These are phyloP conservation scores for Leptodontidium sp. DNA, from an alignment of 2,329 filamentous ascomycete genomes.

Conservation along the genomic window DNA sequence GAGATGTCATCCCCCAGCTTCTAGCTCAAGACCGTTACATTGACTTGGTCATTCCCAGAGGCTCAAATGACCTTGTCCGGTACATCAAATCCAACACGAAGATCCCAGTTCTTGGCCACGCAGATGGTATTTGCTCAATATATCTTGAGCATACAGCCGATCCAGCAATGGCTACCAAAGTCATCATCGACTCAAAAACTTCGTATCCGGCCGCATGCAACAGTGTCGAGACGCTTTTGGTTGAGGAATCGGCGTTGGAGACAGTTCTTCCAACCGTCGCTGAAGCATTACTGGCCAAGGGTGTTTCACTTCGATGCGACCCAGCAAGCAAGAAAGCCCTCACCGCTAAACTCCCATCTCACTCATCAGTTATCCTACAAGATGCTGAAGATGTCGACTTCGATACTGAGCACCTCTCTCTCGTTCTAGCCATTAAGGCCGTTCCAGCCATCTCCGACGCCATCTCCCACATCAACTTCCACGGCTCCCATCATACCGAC, in stretches of 20 bases:
- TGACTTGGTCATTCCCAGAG: conserved; percentile 90
- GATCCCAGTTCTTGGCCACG: conserved; percentile 95
- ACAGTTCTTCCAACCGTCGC: conserved; percentile 77
- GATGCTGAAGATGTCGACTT: conserved; percentile 77
- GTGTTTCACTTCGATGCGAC: conserved; percentile 87
- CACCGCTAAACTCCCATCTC: conserved; percentile 52
- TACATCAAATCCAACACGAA: conserved; percentile 91
- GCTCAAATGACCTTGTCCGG: conserved; percentile 51
- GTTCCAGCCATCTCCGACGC: conserved; percentile 75
- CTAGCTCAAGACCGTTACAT: conserved; percentile 86
- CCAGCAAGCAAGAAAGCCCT: conserved; percentile 70
- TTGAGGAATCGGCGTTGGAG: conserved; percentile 74
- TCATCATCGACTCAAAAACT: conserved; percentile 91
- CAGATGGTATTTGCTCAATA: conserved; percentile 88
- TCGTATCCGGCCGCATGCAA: conserved; percentile 97
- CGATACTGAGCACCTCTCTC: conserved; percentile 87
- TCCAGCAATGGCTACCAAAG: conserved; percentile 71
- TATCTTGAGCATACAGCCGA: conserved; percentile 87
- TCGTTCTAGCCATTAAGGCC: conserved; percentile 84
- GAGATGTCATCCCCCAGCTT: conserved; percentile 89
- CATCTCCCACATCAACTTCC: conserved; percentile 87
- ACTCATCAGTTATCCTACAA: conserved; percentile 61
- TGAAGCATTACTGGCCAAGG: conserved; percentile 75
- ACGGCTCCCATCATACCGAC: conserved; percentile 95
- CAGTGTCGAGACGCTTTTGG: conserved; percentile 87